Base-by-base conservation (phyloP, 1,284 basidiomycete species). In the Ceratobasidium sp. region DNA sequence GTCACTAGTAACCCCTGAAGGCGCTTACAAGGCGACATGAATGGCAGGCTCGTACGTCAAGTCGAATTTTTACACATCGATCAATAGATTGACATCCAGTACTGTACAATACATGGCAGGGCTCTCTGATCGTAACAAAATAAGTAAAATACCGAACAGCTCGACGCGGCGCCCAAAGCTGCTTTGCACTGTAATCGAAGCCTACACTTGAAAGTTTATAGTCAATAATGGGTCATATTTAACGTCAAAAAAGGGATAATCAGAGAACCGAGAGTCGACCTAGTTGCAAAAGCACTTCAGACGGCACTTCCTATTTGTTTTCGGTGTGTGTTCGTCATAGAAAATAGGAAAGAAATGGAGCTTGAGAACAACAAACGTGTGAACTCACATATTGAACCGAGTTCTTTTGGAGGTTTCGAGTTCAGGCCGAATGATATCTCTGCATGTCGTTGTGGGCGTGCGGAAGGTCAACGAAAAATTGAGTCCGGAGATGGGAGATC, bases 271-370 rank as follows among this genome's bases (percentile, higher is more conserved):
- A 49, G 67, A 46, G 54, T 70, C 74, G 57, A 63, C 72, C 57
- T 50, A 57, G 66, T 64, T 67, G 72, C 66, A 62, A 55, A 46
- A 73, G 66, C 63, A 73, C 72, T 64, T 75, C 74, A 75, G 62
- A 73, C 72, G 74, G 74, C 74, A 73, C 74, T 75, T 75, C 74
- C 74, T 75, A 73, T 70, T 66, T 73, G 32, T 28, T 21, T 69
- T 47, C 55, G 72, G 64, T 73, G 46, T 57, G 72, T 57, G 41
- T 61, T 54, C 62, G 73, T 67, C 52, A 67, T 58, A 46, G 35
- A 49, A 49, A 32, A 38, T 11, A 50, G 5, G 54, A 46, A 49
- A 38, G 41, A 28, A 41, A n/a, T 21, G 38, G 9, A 30, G 47
- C n/a, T 26, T 18, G 21, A n/a, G 38, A 14, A 46, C 4, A 8